Percentiles rank a stretch among this genome's conserved stretches.
Conservation (phyloP, 176 grass and related monocot species). For the Pontederia paniculata region DNA sequence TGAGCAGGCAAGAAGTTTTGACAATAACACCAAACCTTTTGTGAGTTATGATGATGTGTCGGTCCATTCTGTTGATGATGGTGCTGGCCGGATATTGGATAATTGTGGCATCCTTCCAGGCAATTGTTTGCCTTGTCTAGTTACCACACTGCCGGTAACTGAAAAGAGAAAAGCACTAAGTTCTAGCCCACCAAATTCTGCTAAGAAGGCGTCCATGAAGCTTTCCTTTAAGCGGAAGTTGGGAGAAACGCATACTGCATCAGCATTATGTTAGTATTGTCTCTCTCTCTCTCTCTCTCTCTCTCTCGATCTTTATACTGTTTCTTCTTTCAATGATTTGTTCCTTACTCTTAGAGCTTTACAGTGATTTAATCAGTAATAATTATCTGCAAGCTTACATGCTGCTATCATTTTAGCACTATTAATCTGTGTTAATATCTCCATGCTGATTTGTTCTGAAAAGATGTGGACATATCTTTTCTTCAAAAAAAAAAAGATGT, state of each 20-base stretch:
- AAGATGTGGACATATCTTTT: too few species aligned
- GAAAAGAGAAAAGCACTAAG: constrained; percentile 68
- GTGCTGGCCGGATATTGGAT: constrained; percentile 35
- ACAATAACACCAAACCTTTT: constrained; percentile 34
- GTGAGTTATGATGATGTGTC: constrained; percentile 39
- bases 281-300: background rate
- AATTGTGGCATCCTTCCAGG: constrained; percentile 72
- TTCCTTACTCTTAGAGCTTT: background rate
- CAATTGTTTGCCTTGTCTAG: constrained; percentile 80
- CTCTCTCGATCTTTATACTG: background rate
- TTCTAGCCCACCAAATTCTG: constrained; percentile 60
- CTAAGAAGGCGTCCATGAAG: constrained; percentile 76
- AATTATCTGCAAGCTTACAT: background rate
- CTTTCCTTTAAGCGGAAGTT: constrained; percentile 85
- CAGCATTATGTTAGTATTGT: constrained; percentile 43
- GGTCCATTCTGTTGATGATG: constrained; percentile 27
- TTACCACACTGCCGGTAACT: constrained; percentile 37
- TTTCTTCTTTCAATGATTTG: background rate
- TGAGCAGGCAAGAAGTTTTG: constrained; percentile 35
- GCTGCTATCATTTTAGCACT: background rate
- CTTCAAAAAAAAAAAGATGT: too few species aligned
- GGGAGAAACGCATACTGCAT: constrained; percentile 57
- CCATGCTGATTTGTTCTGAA: too few species aligned
- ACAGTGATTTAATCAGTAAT: background rate
- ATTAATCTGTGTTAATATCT: too few species aligned